These are phyloP conservation scores for Coriolopsis trogii DNA, from an alignment of 1,284 basidiomycete genomes.

Conservation along the genomic window DNA sequence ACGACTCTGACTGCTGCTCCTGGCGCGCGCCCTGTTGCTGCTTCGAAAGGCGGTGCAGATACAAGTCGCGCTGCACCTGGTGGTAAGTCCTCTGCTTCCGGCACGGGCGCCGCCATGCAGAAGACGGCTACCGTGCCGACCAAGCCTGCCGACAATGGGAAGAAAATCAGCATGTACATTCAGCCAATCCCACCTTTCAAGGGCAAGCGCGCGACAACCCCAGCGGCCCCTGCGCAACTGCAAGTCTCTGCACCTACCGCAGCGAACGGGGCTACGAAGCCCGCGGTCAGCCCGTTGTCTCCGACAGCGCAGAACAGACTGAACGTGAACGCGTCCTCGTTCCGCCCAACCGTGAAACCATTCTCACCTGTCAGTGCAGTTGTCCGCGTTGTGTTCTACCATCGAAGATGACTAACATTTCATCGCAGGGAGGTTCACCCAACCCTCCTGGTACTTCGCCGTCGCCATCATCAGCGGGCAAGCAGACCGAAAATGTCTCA, in stretches of 20 bases:
- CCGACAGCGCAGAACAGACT: conserved; percentile 46
- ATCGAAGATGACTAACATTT: background rate
- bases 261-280: conserved; percentile 31
- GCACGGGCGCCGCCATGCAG: conserved; percentile 12
- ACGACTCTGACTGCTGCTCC: conserved; percentile 38
- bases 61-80: conserved; percentile 17
- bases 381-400: background rate
- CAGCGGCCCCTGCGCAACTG: conserved; percentile 26
- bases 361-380: conserved; percentile 28
- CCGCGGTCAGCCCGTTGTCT: conserved; percentile 44
- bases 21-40: conserved; percentile 26
- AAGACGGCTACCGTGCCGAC: conserved; percentile 36
- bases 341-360: conserved; percentile 83
- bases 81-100: conserved; percentile 14
- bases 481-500: conserved; percentile 49
- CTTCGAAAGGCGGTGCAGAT: conserved; percentile 20
- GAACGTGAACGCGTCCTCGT: conserved; percentile 78
- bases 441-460: conserved; percentile 35
- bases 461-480: conserved; percentile 57
- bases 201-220: conserved; percentile 48
- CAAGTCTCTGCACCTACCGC: conserved; percentile 30
- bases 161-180: conserved; percentile 69
- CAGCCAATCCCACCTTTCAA: conserved; percentile 93
- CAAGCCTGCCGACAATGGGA: conserved; percentile 30
- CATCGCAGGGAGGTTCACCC: conserved; percentile 44